Base-by-base conservation (phyloP, 108 stramenopile species). In the Bacterosira constricta region DNA sequence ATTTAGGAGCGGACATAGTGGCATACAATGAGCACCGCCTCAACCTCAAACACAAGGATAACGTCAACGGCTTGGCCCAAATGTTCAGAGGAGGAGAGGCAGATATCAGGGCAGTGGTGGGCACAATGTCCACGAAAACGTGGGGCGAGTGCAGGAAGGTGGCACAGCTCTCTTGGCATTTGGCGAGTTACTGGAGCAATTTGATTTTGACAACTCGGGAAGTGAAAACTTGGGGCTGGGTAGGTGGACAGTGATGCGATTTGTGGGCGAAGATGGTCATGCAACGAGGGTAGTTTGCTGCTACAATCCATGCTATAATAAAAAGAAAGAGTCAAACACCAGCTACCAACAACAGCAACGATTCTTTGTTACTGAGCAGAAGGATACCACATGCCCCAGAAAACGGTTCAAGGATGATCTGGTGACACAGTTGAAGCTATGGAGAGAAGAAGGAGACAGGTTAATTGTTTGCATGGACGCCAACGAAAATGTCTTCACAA, bases 261-360 rank as follows among this genome's bases (percentile, higher is more conserved):
- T 50, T 21, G 23, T 10, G 8, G 51, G 49, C 20, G 4, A 4
- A 1, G 27, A 36, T 9, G 65, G 65, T 1, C 12, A 21, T 2
- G 34, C 21, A 2, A 53, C 65, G 4, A 23, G 51, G 50, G 37
- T 66, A 1, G 21, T 66, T 0, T 51, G 51, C 12, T 49, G 51
- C 1, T 66, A 66, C 25, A 47, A 66, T 7, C 65, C 65, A 0
- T 66, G 65, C 18, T 4, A 1, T 0, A 52, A n/a, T 27, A 11
- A 31, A 3, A 29, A 11, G 29, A 2, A 1, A 4, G 65, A 34
- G 0, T 18, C 21, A 0, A 10, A 15, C 7, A 53, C 65, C 0
- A 52, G 35, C 12, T 66, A 53, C n/a, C 50, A 51, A 36, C 65
- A 66, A n/a, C 65, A 66, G 20, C 32, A 35, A 23, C 49, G 50